phyloP scores from a whole-genome alignment of 805 yeast species.

The Lachancea fermentati region DNA sequence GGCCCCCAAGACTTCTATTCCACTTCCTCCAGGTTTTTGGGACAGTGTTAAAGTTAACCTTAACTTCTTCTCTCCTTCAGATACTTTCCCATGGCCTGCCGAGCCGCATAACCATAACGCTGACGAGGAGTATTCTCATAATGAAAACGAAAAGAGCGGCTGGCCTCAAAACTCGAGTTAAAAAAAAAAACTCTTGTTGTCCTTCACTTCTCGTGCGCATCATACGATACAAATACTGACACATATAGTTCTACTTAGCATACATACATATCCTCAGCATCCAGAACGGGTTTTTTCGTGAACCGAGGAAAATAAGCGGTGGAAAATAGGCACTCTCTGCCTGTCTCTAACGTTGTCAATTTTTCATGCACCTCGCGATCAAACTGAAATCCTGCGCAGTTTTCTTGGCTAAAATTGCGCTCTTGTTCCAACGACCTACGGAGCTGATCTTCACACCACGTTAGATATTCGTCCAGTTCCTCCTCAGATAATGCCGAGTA shows the following conservation, averaged over 20 bases:
- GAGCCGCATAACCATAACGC: not conserved
- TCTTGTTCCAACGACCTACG: not conserved
- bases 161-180: not conserved
- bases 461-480: not conserved
- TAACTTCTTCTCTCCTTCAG: conserved; percentile 5
- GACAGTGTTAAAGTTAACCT: conserved; percentile 8
- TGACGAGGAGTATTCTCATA: not conserved
- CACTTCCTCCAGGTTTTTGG: conserved; percentile 9
- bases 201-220: not conserved
- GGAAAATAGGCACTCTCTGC: not conserved
- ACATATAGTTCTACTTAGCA: not conserved
- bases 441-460: not conserved
- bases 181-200: not conserved
- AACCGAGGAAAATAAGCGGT: not conserved
- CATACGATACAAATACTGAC: not conserved
- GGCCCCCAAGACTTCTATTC: conserved; percentile 4
- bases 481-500: not conserved
- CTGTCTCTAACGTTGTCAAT: not conserved
- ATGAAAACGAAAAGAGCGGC: not conserved
- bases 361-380: not conserved
- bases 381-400: not conserved
- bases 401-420: not conserved
- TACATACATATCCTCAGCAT: not conserved
- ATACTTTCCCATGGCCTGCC: conserved; percentile 2
- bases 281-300: not conserved